Evolutionary conservation across 2,329 filamentous ascomycete genomes (phyloP).

Genomic region (Amylocarpus encephaloides): DNA sequence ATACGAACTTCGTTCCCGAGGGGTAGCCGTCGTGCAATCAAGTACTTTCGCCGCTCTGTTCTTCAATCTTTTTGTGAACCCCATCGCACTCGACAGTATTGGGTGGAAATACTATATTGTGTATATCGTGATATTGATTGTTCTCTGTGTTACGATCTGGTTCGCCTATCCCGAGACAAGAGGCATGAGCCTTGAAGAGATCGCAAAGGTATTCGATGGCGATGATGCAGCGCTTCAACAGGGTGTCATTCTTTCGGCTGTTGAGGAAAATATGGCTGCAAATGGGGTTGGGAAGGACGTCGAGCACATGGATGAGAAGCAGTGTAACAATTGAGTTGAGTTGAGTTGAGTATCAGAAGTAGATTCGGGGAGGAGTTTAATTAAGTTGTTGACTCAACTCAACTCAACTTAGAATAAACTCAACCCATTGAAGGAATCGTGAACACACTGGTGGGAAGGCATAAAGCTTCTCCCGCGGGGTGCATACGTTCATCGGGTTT

Average conservation of each 20-base stretch:
- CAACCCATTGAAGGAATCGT: too few relatives aligned
- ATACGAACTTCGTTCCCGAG: slow-evolving; percentile 33
- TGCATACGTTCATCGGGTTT: too few relatives aligned
- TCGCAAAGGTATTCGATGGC: slow-evolving; percentile 18
- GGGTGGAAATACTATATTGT: slow-evolving; percentile 31
- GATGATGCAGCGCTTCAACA: slow-evolving; percentile 5
- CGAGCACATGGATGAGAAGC: too few relatives aligned
- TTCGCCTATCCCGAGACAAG: slow-evolving; percentile 17
- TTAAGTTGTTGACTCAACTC: too few relatives aligned
- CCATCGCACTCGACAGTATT: slow-evolving; percentile 37
- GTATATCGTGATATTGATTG: slow-evolving; percentile 13
- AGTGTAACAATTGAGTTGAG: too few relatives aligned
- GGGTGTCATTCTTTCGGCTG: not conserved
- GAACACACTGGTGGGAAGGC: too few relatives aligned
- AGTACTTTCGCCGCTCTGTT: slow-evolving; percentile 20
- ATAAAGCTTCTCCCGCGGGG: too few relatives aligned
- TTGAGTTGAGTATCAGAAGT: too few relatives aligned
- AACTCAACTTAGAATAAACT: too few relatives aligned
- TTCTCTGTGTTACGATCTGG: slow-evolving; percentile 7
- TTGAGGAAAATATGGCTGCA: not conserved
- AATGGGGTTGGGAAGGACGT: too few relatives aligned
- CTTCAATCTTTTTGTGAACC: slow-evolving; percentile 43
- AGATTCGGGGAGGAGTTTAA: too few relatives aligned
- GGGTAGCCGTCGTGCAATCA: slow-evolving; percentile 32
- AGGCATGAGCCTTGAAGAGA: slow-evolving; percentile 15